Conservation (phyloP, 2,329 filamentous ascomycete genomes). For the Ophiognomonia clavigignenti-juglandacearum region DNA sequence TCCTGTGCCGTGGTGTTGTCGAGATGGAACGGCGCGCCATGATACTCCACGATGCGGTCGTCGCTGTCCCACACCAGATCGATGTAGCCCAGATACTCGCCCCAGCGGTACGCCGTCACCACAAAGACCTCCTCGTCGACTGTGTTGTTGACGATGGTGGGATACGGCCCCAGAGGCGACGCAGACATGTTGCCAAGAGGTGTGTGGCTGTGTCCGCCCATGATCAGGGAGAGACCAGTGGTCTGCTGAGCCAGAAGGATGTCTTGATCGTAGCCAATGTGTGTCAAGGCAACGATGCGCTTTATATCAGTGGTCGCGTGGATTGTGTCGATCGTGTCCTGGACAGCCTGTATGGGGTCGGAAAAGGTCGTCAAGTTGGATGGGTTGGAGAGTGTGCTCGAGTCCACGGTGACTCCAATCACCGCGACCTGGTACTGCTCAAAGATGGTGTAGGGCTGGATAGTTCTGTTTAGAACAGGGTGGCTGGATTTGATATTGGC, state of each 20-base stretch:
- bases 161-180: slow-evolving; percentile 52
- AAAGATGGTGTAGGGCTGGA: slow-evolving; percentile 63
- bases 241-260: slow-evolving; percentile 55
- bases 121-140: slow-evolving; percentile 64
- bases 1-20: slow-evolving; percentile 58
- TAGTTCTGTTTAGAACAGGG: slow-evolving; percentile 53
- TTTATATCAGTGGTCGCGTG: slow-evolving; percentile 56
- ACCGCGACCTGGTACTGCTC: slow-evolving; percentile 56
- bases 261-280: slow-evolving; percentile 63
- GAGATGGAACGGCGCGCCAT: slow-evolving; percentile 59
- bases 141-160: slow-evolving; percentile 56
- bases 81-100: slow-evolving; percentile 64
- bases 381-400: slow-evolving; percentile 53
- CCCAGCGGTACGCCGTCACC: slow-evolving; percentile 64
- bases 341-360: slow-evolving; percentile 52
- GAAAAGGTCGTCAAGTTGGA: slow-evolving; percentile 54
- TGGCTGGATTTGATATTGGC: slow-evolving; percentile 61
- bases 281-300: slow-evolving; percentile 61
- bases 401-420: slow-evolving; percentile 60
- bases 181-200: slow-evolving; percentile 55
- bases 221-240: slow-evolving; percentile 62
- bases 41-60: slow-evolving; percentile 58
- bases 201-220: slow-evolving; percentile 58
- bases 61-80: slow-evolving; percentile 58
- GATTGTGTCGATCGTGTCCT: slow-evolving; percentile 58